phyloP scores from a whole-genome alignment of 345 rosid genomes.

The Melaleuca alternifolia region DNA sequence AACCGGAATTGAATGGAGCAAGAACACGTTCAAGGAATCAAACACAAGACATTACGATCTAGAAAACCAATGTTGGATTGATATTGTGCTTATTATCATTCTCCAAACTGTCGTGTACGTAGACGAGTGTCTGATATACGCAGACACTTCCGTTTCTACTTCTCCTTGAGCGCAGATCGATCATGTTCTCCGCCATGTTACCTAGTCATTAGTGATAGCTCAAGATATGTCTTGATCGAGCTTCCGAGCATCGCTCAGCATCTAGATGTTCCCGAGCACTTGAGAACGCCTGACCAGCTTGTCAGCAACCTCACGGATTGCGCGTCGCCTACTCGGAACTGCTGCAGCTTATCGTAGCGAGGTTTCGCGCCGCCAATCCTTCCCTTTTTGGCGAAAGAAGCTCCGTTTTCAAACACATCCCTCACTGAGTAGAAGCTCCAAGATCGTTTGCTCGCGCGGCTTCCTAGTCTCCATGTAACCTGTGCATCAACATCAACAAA shows the following conservation, averaged over 20 bases:
- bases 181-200: not conserved
- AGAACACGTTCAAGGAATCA: not conserved
- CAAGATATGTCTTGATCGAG: not conserved
- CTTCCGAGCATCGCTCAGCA: conserved; percentile 4
- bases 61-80: not conserved
- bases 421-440: conserved; percentile 57
- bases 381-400: conserved; percentile 41
- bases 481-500: not conserved
- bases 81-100: not conserved
- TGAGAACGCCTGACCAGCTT: conserved; percentile 38
- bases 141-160: not conserved
- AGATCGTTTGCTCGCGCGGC: conserved; percentile 3
- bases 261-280: conserved; percentile 18
- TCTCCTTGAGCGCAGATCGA: not conserved
- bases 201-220: not conserved
- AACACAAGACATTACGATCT: not conserved
- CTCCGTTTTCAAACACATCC: conserved; percentile 52
- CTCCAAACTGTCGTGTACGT: not conserved
- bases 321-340: conserved; percentile 36
- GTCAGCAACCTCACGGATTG: conserved; percentile 29
- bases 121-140: not conserved
- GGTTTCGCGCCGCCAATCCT: conserved; percentile 30
- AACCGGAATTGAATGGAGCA: not conserved
- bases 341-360: conserved; percentile 23
- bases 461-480: conserved; percentile 47